Conservation (phyloP, 2,329 filamentous ascomycete genomes). For the Cordyceps sp. region DNA sequence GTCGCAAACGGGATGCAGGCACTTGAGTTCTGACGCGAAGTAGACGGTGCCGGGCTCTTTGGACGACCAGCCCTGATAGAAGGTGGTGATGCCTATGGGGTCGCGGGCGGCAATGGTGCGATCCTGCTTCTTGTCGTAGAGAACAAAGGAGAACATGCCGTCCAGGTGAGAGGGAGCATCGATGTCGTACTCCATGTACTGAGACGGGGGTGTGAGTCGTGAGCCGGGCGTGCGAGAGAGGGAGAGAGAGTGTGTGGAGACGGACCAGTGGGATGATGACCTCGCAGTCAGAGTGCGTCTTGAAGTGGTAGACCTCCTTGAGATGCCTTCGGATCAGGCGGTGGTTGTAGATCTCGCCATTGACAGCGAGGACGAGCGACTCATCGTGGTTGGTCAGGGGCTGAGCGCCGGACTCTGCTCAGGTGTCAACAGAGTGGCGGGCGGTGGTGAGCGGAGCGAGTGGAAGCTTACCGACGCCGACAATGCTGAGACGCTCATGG, state of each 20-base stretch:
- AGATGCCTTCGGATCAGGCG: slow-evolving; percentile 79
- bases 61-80: slow-evolving; percentile 89
- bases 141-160: slow-evolving; percentile 98
- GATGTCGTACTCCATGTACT: slow-evolving; percentile 86
- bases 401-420: slow-evolving; percentile 78
- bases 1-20: slow-evolving; percentile 82
- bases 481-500: slow-evolving; percentile 94
- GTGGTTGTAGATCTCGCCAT: slow-evolving; percentile 99
- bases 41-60: slow-evolving; percentile 71
- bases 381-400: slow-evolving; percentile 86
- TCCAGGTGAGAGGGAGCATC: slow-evolving; percentile 89
- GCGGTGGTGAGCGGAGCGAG: background rate
- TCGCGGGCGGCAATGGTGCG: slow-evolving; percentile 87
- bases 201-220: no score
- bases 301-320: slow-evolving; percentile 81
- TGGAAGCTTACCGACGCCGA: slow-evolving; percentile 65
- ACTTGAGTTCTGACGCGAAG: slow-evolving; percentile 96
- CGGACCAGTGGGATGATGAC: slow-evolving; percentile 92
- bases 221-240: no score
- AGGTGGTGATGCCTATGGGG: slow-evolving; percentile 90
- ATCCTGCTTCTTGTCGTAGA: slow-evolving; percentile 91
- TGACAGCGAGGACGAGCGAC: slow-evolving; percentile 82
- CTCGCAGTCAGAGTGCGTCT: slow-evolving; percentile 97
- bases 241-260: no score
- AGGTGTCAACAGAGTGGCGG: slow-evolving; percentile 5